Percentiles rank a stretch among this genome's conserved stretches.
These are phyloP conservation scores for Coniochaeta pulveracea DNA, from an alignment of 2,329 filamentous ascomycete genomes.

Conservation along the genomic window DNA sequence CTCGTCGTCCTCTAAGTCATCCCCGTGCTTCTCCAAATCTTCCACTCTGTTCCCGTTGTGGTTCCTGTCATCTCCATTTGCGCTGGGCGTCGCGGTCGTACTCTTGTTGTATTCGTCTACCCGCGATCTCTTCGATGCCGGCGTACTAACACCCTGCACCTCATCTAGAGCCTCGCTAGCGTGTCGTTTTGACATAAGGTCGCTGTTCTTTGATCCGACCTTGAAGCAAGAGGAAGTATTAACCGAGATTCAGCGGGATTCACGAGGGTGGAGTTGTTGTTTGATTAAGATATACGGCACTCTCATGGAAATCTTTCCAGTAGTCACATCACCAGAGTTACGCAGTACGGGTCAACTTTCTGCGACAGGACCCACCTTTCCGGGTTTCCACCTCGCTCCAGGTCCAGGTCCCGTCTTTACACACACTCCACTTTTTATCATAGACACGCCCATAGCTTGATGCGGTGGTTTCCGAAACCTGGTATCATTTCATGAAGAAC, in stretches of 20 bases:
- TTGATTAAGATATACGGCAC: too few species aligned
- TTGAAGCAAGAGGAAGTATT: too few species aligned
- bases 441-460: conserved; percentile 1
- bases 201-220: too few species aligned
- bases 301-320: too few species aligned
- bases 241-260: too few species aligned
- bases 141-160: conserved; percentile 39
- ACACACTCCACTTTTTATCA: not conserved
- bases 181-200: conserved; percentile 33
- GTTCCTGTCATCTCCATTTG: conserved; percentile 12
- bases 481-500: not conserved
- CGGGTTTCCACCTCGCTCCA: too few species aligned
- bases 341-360: too few species aligned
- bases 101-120: conserved; percentile 29
- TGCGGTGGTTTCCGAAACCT: not conserved
- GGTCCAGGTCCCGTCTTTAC: too few species aligned
- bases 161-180: conserved; percentile 51
- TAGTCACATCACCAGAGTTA: too few species aligned
- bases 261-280: too few species aligned
- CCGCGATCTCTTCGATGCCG: conserved; percentile 47
- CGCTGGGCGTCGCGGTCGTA: conserved; percentile 14
- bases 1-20: conserved; percentile 26
- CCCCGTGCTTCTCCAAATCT: conserved; percentile 18
- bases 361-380: too few species aligned
- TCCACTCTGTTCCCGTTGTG: conserved; percentile 15